phyloP scores from a whole-genome alignment of 768 basidiomycete genomes.

The Boletus speciosus region DNA sequence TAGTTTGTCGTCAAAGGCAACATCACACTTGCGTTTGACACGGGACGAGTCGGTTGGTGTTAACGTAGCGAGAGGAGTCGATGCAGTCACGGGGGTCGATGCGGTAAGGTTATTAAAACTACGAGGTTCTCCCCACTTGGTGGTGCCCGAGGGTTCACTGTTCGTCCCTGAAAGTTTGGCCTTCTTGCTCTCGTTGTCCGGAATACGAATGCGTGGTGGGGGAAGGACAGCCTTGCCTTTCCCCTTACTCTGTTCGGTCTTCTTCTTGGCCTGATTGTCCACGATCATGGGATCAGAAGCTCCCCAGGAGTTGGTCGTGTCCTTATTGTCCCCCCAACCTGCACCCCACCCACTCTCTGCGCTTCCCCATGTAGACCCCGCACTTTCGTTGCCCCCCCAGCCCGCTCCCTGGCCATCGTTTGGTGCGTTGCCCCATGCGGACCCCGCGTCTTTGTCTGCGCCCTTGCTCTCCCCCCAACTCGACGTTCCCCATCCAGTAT shows the following conservation, averaged over 20 bases:
- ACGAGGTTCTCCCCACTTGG: slow-evolving; percentile 14
- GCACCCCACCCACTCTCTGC: slow-evolving; percentile 1
- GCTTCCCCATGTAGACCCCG: not conserved
- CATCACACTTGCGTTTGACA: slow-evolving; percentile 27
- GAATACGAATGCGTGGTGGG: slow-evolving; percentile 27
- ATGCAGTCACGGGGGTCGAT: slow-evolving; percentile 7
- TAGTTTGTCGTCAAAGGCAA: slow-evolving; percentile 18
- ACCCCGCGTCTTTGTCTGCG: not conserved
- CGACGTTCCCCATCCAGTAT: not conserved
- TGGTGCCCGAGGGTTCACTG: slow-evolving; percentile 12
- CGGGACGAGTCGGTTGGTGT: slow-evolving; percentile 19
- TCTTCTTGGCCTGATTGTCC: slow-evolving; percentile 3
- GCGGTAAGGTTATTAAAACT: not conserved
- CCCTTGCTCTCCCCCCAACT: slow-evolving; percentile 1
- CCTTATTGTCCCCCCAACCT: slow-evolving; percentile 1
- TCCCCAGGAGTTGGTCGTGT: slow-evolving; percentile 1
- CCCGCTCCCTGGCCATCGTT: slow-evolving; percentile 1
- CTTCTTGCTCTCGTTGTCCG: slow-evolving; percentile 13
- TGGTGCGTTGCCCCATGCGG: not conserved
- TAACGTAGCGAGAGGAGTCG: slow-evolving; percentile 8
- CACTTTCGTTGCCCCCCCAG: not conserved
- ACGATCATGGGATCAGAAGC: slow-evolving; percentile 8
- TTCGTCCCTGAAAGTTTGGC: slow-evolving; percentile 25
- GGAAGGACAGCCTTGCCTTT: slow-evolving; percentile 13
- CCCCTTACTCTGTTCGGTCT: slow-evolving; percentile 1